Evolutionary conservation across 148 eudicot species (phyloP).

Genomic region (Camellia lanceoleosa): DNA sequence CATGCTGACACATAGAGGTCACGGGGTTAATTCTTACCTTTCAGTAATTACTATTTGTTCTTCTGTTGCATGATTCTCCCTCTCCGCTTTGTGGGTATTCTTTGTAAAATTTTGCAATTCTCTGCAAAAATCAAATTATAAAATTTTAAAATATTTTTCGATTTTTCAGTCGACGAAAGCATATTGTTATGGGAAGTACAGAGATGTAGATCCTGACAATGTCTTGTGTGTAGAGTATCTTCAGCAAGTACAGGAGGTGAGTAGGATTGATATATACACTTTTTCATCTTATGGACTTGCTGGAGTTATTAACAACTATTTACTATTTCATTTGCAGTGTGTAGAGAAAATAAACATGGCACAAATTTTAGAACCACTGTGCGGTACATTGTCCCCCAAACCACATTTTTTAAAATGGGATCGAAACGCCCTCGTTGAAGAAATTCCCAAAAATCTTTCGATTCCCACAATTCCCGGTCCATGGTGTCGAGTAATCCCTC

Average conservation of each 20-base stretch:
- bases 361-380: slow-evolving; percentile 18
- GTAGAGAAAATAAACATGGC: neutral
- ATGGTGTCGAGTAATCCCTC: slow-evolving; percentile 9
- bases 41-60: too few species aligned
- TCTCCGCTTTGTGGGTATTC: too few species aligned
- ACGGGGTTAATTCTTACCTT: too few species aligned
- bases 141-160: neutral
- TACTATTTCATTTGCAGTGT: slow-evolving; percentile 9
- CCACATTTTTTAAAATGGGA: neutral
- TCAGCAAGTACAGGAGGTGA: neutral
- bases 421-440: slow-evolving; percentile 1
- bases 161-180: neutral
- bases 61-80: too few species aligned
- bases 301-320: neutral
- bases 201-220: slow-evolving; percentile 11
- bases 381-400: slow-evolving; percentile 4
- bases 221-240: slow-evolving; percentile 16
- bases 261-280: neutral
- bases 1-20: too few species aligned
- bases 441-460: neutral
- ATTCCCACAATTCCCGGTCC: neutral
- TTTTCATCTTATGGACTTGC: neutral
- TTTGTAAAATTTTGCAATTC: too few species aligned
- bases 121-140: too few species aligned
- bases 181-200: slow-evolving; percentile 19